Base-by-base conservation (phyloP, 1,284 basidiomycete species). In the Cystobasidium pallidum region DNA sequence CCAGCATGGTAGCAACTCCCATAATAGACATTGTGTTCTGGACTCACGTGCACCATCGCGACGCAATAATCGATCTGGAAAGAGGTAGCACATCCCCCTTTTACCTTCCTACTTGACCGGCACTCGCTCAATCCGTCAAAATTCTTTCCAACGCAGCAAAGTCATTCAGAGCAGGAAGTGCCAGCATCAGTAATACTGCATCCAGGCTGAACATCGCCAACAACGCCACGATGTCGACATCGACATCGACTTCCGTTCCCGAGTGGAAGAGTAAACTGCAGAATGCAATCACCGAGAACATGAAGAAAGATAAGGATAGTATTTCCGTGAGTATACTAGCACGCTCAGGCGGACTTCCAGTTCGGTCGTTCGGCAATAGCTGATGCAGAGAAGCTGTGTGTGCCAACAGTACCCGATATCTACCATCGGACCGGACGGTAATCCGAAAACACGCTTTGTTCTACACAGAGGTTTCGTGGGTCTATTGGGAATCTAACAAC, bases 381-480 rank as follows among this genome's bases (percentile, higher is more conserved):
- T 30, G 10, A 47, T 17, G 1, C 11, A 6, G 36, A 0, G n/a
- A 10, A 26, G 21, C 41, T 17, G 15, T 26, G 7, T 21, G 10
- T 11, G 30, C 15, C 13, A 59, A 13, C 28, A 61, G 58, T 73
- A 64, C 24, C 54, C 61, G 13, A 64, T 66, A 21, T 45, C 57
- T n/a, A 61, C 58, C 19, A 54, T 67, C 54, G 62, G 62, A n/a
- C 57, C 67, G 32, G 67, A 61, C 45, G 61, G 64, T 26, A 64
- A 67, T 19, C 76, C 79, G 1, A 78, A 77, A 47, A 77, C 77
- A 0, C 75, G 80, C 6, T 80, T 79, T 71, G 79, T 82, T 34
- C 79, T 82, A 3, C 81, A 82, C 73, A 79, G 81, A 19, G 81
- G 81, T 0, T 80, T 82, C 58, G 78, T 80, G 63, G 81, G 81